Conservation (phyloP, 208 protist genomes). For the Leishmania arabica region DNA sequence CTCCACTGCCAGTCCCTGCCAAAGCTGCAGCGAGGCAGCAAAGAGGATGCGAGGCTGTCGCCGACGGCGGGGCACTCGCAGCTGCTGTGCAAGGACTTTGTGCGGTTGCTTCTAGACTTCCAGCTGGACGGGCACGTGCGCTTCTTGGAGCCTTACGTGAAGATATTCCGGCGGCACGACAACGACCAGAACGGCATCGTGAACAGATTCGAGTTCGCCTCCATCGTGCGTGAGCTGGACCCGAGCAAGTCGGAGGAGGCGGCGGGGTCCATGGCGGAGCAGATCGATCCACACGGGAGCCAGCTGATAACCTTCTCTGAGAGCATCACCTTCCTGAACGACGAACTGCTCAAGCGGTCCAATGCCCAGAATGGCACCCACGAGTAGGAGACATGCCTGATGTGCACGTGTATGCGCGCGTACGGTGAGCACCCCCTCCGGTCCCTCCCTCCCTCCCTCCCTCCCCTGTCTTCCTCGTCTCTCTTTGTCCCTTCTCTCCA, state of each 20-base stretch:
- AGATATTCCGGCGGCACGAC: constrained; percentile 76
- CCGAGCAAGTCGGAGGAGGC: constrained; percentile 54
- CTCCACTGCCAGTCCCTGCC: constrained; percentile 41
- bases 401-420: background rate
- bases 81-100: constrained; percentile 69
- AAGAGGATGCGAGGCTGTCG: constrained; percentile 15
- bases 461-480: background rate
- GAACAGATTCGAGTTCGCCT: constrained; percentile 64
- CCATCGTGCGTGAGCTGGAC: constrained; percentile 61
- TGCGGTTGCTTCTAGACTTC: constrained; percentile 86
- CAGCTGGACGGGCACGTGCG: constrained; percentile 89
- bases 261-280: constrained; percentile 55
- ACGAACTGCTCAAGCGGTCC: constrained; percentile 56
- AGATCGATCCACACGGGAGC: constrained; percentile 66
- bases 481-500: background rate
- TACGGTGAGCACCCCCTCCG: background rate
- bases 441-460: background rate
- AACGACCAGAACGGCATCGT: constrained; percentile 80
- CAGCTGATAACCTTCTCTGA: constrained; percentile 89
- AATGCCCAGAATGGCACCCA: constrained; percentile 11
- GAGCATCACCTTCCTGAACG: constrained; percentile 69
- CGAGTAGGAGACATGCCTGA: background rate
- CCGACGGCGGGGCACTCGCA: constrained; percentile 24
- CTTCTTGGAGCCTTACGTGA: constrained; percentile 81
- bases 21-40: constrained; percentile 24